Base-by-base conservation (phyloP, 2,329 filamentous ascomycete species). In the Aspergillus pseudoglaucus region DNA sequence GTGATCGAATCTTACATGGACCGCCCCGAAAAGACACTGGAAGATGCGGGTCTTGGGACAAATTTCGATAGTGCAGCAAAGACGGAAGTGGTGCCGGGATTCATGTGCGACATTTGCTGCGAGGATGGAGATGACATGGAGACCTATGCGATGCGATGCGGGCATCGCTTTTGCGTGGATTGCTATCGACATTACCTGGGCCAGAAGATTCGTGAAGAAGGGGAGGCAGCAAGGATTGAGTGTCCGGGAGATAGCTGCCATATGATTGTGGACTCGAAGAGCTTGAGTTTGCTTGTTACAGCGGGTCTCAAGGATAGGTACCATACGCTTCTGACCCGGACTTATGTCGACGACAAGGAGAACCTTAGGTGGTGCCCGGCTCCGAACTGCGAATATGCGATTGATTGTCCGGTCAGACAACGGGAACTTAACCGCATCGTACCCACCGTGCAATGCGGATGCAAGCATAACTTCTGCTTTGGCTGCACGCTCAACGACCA, bases 1-100 rank as follows among this genome's bases (percentile, higher is more conserved):
- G 69, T 98, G 57, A 90, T 97, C 48, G 93, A 98, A 62, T 84
- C 89, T 54, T 97, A 97, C 69, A 96, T 98, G 90, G 91, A 98
- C 55, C 81, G 81, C 44, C 83, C 87, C 3, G 82, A 87, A 50
- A 81, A 85, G 61, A 82, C 93, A 2, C 74, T 97, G 30, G 90
- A 95, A 60, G 84, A 83, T 51, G 90, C 91, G 12, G 93, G 93
- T 0, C 72, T 98, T 25, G 85, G 84, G 32, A 79, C 83, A 47
- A 81, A 76, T 51, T 75, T 80, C n/a, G 71, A 73, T 1, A 73
- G 73, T 9, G 76, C 79, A 9, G 86, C 88, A 2, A 84, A 81
- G 61, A 78, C 94, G 3, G 81, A 90, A 64, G 73, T 76, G 14
- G 73, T 91, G 15, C 76, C 81, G 12, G 89, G 84, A 7, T 98